These are phyloP conservation scores for Arthromyces matolae DNA, from an alignment of 768 basidiomycete genomes.

Conservation along the genomic window DNA sequence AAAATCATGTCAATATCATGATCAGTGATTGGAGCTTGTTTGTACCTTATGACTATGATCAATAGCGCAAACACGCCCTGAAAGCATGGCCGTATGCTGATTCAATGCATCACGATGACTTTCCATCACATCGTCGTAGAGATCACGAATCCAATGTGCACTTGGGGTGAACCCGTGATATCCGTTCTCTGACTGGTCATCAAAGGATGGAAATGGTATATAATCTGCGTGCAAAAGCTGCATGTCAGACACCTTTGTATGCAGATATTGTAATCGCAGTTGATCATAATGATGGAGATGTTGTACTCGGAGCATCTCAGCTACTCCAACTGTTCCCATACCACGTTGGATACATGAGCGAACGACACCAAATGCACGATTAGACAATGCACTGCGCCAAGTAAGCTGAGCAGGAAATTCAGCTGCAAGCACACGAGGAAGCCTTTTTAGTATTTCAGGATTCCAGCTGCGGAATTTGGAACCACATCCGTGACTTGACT, in stretches of 20 bases:
- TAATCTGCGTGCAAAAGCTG: neutral
- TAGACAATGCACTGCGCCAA: too few species aligned
- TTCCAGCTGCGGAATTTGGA: too few species aligned
- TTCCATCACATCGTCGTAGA: slow-evolving; percentile 24
- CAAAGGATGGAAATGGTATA: neutral
- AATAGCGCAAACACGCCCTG: slow-evolving; percentile 10
- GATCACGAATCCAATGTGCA: slow-evolving; percentile 12
- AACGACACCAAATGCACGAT: slow-evolving; percentile 15
- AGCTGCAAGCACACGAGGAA: too few species aligned
- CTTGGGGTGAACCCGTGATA: slow-evolving; percentile 21
- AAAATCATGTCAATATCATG: neutral
- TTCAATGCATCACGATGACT: slow-evolving; percentile 14
- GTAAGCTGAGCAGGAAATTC: too few species aligned
- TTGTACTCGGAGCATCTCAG: too few species aligned
- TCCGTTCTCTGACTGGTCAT: slow-evolving; percentile 6
- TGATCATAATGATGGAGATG: slow-evolving; percentile 18
- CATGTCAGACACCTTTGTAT: slow-evolving; percentile 1
- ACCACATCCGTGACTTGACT: too few species aligned
- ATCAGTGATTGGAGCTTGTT: neutral
- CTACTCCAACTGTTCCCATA: too few species aligned
- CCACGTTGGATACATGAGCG: slow-evolving; percentile 18
- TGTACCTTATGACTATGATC: neutral
- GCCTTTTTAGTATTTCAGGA: too few species aligned
- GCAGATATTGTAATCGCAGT: slow-evolving; percentile 7
- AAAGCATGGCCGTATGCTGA: too few species aligned